A percentile compares a stretch with the other conserved stretches of the same genome.
phyloP scores from a whole-genome alignment of 345 rosid genomes.

The Aquilaria malaccensis region DNA sequence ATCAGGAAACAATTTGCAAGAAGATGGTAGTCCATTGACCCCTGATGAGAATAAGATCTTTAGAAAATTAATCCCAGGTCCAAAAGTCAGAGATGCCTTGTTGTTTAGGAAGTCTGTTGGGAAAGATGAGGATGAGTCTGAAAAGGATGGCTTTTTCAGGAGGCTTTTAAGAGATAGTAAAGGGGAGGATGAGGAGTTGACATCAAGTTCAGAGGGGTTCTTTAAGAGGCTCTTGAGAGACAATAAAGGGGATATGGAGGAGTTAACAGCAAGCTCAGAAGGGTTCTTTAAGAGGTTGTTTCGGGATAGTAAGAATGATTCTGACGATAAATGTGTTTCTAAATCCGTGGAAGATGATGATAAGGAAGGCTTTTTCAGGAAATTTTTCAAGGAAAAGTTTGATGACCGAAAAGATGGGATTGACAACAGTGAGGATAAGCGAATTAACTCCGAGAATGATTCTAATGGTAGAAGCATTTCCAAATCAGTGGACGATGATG shows the following conservation, averaged over 20 bases:
- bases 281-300: conserved; percentile 71
- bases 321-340: conserved; percentile 52
- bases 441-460: conserved; percentile 1
- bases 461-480: conserved; percentile 8
- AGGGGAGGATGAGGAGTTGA: conserved; percentile 74
- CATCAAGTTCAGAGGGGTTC: conserved; percentile 66
- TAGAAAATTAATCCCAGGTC: conserved; percentile 87
- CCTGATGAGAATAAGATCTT: conserved; percentile 82
- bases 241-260: conserved; percentile 61
- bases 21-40: conserved; percentile 58
- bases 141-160: conserved; percentile 94
- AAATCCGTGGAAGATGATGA: conserved; percentile 38
- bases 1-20: conserved; percentile 44
- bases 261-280: conserved; percentile 53
- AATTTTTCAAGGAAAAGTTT: conserved; percentile 50
- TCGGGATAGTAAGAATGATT: conserved; percentile 34
- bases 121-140: conserved; percentile 83
- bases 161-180: conserved; percentile 78
- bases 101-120: conserved; percentile 91
- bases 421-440: conserved; percentile 12
- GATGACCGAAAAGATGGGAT: conserved; percentile 19
- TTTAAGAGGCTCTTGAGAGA: conserved; percentile 75
- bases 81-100: conserved; percentile 90
- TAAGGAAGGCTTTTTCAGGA: conserved; percentile 44
- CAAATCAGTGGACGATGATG: conserved; percentile 70